Conservation (phyloP, 2,329 filamentous ascomycete genomes). For the Diplodia seriata region DNA sequence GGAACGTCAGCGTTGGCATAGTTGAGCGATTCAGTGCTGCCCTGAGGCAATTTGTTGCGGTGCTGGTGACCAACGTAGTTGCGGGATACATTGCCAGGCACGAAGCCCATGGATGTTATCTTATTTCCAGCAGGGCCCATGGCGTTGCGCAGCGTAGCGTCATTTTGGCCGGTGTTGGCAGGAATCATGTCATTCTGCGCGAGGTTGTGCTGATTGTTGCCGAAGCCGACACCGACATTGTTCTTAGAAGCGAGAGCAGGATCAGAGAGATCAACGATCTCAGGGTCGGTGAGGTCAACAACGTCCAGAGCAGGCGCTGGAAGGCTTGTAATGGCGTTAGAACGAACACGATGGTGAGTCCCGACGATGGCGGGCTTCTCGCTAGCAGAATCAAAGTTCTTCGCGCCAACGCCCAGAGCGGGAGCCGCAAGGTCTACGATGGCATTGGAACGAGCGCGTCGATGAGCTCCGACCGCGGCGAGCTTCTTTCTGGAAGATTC, state of each 20-base stretch:
- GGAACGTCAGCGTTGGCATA: background rate
- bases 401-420: background rate
- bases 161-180: background rate
- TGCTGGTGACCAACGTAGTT: background rate
- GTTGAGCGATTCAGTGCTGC: background rate
- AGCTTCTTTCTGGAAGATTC: background rate
- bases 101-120: background rate
- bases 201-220: background rate
- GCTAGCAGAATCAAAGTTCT: background rate
- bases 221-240: background rate
- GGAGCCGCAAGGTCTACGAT: too few relatives aligned
- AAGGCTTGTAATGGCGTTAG: background rate
- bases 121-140: background rate
- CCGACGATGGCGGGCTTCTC: background rate
- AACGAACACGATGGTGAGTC: background rate
- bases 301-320: too few relatives aligned
- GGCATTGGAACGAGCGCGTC: background rate
- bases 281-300: background rate
- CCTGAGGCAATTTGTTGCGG: background rate
- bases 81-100: background rate
- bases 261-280: background rate
- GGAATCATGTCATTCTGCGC: background rate
- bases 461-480: background rate
- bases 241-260: background rate
- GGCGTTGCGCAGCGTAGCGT: background rate